Base-by-base conservation (phyloP, 129 eudicot genomes). In the Tagetes erecta region DNA sequence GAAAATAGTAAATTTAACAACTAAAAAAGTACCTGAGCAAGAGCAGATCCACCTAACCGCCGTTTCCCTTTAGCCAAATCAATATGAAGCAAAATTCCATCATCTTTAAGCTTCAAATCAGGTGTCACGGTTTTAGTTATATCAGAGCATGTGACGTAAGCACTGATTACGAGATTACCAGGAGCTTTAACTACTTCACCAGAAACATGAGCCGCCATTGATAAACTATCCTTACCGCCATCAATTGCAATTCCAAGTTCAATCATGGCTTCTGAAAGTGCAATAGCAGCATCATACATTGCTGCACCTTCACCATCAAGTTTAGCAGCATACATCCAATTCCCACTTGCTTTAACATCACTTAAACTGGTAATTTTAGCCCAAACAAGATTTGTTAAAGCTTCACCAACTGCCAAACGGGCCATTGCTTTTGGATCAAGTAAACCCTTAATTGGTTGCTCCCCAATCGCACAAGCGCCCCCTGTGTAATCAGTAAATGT, bases 301-400 rank as follows among this genome's bases (percentile, higher is more conserved):
- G 82, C 91, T 1, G 99, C 96, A 30, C 99, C 99, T 84, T 91
- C 97, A 42, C 99, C 99, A 67, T 91, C 97, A 30, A 95, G 82
- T 70, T 87, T 92, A 11, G 99, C 99, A 59, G 97, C 99, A 83
- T 95, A 91, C 99, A 95, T 95, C 97, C 97, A 95, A 44, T 95
- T 95, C 36, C 93, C 99, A 75, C 97, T 95, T 6, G 99, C 99
- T 76, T 95, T 95, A 38, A 95, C 96, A 76, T 91, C 96, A 27
- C 96, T 80, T 38, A 95, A 82, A 42, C 85, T 82, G 3, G 99
- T 91, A 27, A 95, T 84, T 57, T 86, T 82, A 10, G 99, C 99
- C 97, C 97, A 94, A 14, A 94, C 96, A 62, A 94, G 99, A 86
- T 91, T 95, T 6, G 96, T 95, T 20, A 95, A 86, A 5, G 97